A percentile compares a stretch with the other conserved stretches of the same genome.
Conservation (phyloP, 2,329 filamentous ascomycete species). For the Dactylellina sp. region DNA sequence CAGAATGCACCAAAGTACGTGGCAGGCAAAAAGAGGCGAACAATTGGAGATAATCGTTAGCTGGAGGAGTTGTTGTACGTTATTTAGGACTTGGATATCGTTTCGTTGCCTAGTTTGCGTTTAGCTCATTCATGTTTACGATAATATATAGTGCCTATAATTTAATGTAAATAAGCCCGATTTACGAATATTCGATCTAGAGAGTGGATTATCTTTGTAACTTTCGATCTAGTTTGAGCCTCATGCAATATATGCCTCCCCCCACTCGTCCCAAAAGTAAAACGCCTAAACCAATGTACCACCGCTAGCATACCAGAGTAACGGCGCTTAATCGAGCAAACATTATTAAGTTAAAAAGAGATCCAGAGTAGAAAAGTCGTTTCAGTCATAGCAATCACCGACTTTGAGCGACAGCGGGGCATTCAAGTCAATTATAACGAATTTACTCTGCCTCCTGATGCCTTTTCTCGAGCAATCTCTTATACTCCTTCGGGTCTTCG, state of each 20-base stretch:
- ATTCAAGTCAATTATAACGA: too few relatives aligned
- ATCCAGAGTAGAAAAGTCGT: conserved; percentile 22
- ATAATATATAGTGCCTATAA: not conserved
- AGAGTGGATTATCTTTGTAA: not conserved
- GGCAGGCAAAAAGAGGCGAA: not conserved
- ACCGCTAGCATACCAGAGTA: conserved; percentile 21
- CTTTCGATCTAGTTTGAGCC: not conserved
- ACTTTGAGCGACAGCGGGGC: too few relatives aligned
- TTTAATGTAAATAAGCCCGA: not conserved
- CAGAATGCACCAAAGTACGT: conserved; percentile 1
- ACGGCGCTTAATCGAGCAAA: conserved; percentile 52
- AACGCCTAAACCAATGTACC: conserved; percentile 28
- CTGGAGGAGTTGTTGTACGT: not conserved
- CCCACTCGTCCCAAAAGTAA: not conserved
- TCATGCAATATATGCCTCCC: not conserved
- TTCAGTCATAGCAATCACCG: conserved; percentile 30
- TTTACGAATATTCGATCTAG: not conserved
- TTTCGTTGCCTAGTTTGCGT: not conserved
- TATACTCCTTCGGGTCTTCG: conserved; percentile 85
- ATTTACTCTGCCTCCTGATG: conserved; percentile 69
- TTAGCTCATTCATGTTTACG: too few relatives aligned
- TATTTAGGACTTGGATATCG: not conserved
- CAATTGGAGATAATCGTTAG: not conserved
- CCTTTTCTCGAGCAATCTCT: conserved; percentile 75
- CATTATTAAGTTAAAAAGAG: conserved; percentile 1